These are phyloP conservation scores for Patellifolia procumbens DNA, from an alignment of 179 eudicot species.

Conservation along the genomic window DNA sequence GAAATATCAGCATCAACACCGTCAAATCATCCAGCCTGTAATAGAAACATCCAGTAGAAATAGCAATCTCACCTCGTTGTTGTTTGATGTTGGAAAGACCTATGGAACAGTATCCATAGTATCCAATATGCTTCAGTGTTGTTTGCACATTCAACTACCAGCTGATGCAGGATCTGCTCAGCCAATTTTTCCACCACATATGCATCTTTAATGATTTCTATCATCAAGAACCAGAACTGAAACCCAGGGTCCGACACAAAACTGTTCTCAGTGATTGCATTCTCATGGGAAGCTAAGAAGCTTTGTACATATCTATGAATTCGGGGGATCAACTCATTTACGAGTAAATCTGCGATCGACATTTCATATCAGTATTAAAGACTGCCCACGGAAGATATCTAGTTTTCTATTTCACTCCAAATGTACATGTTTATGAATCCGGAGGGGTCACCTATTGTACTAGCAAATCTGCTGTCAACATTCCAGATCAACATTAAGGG, in stretches of 20 bases:
- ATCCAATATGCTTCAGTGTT: slow-evolving; percentile 85
- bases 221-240: slow-evolving; percentile 64
- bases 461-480: too few relatives aligned
- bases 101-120: slow-evolving; percentile 70
- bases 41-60: not conserved
- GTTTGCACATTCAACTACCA: slow-evolving; percentile 50
- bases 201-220: slow-evolving; percentile 71
- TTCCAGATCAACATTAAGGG: too few relatives aligned
- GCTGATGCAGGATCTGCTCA: slow-evolving; percentile 68
- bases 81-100: slow-evolving; percentile 40
- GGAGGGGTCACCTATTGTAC: too few relatives aligned
- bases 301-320: slow-evolving; percentile 55
- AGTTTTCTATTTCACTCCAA: not conserved
- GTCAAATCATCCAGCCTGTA: not conserved
- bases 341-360: slow-evolving; percentile 59
- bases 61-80: slow-evolving; percentile 55
- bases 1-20: not conserved
- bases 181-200: slow-evolving; percentile 76
- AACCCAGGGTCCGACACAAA: slow-evolving; percentile 48
- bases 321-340: slow-evolving; percentile 50
- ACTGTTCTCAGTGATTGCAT: slow-evolving; percentile 33
- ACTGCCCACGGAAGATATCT: not conserved
- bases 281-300: slow-evolving; percentile 34
- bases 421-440: not conserved
- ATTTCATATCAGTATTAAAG: slow-evolving; percentile 17